Evolutionary conservation across 2,329 filamentous ascomycete species (phyloP), one percentile per base, ranked within the genome.

Genomic region (Hypocrella siamensis): DNA sequence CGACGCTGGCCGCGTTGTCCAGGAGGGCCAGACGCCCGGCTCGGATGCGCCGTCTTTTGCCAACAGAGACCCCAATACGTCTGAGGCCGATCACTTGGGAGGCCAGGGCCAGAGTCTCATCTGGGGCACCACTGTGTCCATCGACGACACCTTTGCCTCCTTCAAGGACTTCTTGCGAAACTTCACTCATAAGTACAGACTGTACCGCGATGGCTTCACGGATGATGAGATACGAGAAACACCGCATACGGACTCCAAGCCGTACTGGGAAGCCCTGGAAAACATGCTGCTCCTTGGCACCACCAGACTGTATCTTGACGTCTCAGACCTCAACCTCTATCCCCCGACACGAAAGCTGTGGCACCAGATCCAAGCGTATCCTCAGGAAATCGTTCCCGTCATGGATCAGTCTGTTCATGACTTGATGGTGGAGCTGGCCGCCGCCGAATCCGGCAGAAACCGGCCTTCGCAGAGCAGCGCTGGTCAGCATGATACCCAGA

Each of bases 391-490:
- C 32, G 80, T 98, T 28, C 86, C 88, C 3, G 67, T 96, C 29
- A 93, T 98, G 79, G 92, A 98, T 66, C 83, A 93, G 53, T 76
- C 77, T 5, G 73, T 94, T 31, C 92, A 93, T 49, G 88, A 98
- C 56, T 67, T 84, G 33, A 93, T 96, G 78, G 72, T 90, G 17
- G 86, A 93, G 48, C 61, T 96, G 31, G 85, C 88, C 1, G 73
- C 81, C 38, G 76, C 78, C 37, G 79, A 92, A 46, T 82, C 80
- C 65, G 64, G 77, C 21, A 73, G 73, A 37, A 67, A 79, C 48
- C 70, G 78, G 41, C 56, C 61, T 10, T 68, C 69, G n/a, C 72
- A 73, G 46, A 70, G 58, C 53, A 72, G 59, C 39, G 65, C 63
- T 33, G 60, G 54, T 29, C 58, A 57, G 41, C 56, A 46, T 44